These are phyloP conservation scores for Phlebopus sp. DNA, from an alignment of 1,284 basidiomycete genomes.

Conservation along the genomic window DNA sequence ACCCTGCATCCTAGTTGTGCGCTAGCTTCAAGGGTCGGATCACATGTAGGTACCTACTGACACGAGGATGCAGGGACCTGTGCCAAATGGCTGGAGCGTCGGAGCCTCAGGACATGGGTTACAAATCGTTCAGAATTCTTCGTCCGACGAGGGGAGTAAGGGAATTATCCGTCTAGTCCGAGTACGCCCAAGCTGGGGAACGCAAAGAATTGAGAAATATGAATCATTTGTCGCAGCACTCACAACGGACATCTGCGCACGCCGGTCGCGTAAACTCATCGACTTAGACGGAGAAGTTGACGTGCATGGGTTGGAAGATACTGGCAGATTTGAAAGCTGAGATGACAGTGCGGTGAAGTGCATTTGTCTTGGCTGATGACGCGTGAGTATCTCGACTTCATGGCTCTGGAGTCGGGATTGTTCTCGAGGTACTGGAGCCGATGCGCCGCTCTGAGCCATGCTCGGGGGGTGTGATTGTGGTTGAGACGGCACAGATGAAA, in stretches of 20 bases:
- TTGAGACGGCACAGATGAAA: conserved; percentile 9
- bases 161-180: conserved; percentile 30
- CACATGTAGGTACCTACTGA: too few species aligned
- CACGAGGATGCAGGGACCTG: too few species aligned
- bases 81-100: too few species aligned
- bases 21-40: too few species aligned
- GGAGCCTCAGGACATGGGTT: too few species aligned
- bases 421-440: not conserved
- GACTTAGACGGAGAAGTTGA: conserved; percentile 18
- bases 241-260: conserved; percentile 29
- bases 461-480: not conserved
- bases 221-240: conserved; percentile 7
- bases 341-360: not conserved
- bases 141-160: conserved; percentile 30
- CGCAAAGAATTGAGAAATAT: not conserved
- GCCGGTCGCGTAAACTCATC: conserved; percentile 30
- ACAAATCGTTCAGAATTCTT: conserved; percentile 18
- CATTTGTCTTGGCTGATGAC: not conserved
- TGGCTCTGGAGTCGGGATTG: not conserved
- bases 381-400: not conserved
- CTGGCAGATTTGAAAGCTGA: not conserved
- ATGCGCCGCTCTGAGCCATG: not conserved
- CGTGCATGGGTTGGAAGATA: not conserved
- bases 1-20: too few species aligned
- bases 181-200: conserved; percentile 22